phyloP scores from a whole-genome alignment of 2,329 filamentous ascomycete species.

The Colletotrichum caudatum region DNA sequence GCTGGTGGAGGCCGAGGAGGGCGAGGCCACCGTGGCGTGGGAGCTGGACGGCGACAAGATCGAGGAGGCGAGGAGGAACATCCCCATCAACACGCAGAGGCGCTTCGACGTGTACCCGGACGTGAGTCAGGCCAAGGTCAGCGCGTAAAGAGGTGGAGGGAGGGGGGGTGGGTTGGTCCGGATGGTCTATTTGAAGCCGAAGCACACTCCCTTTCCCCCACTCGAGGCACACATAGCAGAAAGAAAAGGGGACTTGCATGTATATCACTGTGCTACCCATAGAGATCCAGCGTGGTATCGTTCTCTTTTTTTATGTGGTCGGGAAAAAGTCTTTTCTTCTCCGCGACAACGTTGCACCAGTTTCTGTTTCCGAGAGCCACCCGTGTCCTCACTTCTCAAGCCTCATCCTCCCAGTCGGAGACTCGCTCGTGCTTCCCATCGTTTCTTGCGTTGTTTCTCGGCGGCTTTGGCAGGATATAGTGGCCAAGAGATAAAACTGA shows the following conservation, averaged over 20 bases:
- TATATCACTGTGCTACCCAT: background rate
- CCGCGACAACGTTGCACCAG: background rate
- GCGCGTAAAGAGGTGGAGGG: slow-evolving; percentile 23
- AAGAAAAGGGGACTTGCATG: background rate
- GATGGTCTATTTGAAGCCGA: background rate
- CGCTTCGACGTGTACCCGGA: slow-evolving; percentile 97
- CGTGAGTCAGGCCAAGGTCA: slow-evolving; percentile 73
- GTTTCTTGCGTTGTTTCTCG: background rate
- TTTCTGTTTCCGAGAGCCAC: background rate
- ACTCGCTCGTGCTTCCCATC: background rate
- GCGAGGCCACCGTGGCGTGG: slow-evolving; percentile 80
- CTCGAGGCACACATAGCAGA: background rate
- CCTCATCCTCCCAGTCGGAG: background rate
- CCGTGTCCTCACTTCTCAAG: background rate
- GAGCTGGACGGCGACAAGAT: slow-evolving; percentile 78
- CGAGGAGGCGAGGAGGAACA: slow-evolving; percentile 80
- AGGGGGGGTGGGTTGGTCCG: background rate
- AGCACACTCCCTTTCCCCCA: background rate
- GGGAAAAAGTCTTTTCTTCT: background rate
- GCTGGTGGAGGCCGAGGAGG: slow-evolving; percentile 82
- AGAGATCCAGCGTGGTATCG: background rate
- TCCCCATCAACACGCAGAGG: slow-evolving; percentile 86
- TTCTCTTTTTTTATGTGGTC: background rate
- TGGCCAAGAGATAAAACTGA: background rate
- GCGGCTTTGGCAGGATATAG: background rate